Evolutionary conservation across 805 yeast genomes (phyloP), one percentile per base, ranked within the genome.

Genomic region (Kazachstania bromeliacearum): DNA sequence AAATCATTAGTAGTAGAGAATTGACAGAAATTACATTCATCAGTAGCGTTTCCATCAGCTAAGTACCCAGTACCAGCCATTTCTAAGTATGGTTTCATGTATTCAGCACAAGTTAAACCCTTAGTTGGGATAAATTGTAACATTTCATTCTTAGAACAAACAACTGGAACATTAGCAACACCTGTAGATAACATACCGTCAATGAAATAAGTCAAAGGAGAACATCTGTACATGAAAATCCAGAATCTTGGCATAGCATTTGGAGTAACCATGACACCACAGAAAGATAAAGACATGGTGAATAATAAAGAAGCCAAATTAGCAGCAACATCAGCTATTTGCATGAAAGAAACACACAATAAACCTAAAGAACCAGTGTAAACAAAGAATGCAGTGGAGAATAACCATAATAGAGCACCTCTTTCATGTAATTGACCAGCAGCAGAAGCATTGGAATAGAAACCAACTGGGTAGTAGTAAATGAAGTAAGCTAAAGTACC

Each of bases 401-500:
- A 54, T 37, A 71, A 47, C 73, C 75, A 71, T 60, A 66, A 67
- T 35, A 73, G 52, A n/a, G 71, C 79, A 44, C 81, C 82, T 51
- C 82, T 64, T 44, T 67, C 69, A 37, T 66, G 62, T 28, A 66
- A 56, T 38, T 65, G 51, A 31, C 52, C 64, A 36, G 85, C 55
- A 5, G 68, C 63, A 6, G 68, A 55, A 12, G 89, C 85, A 55
- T 80, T 79, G 14, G 50, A 44, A 59, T 77, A 67, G 50, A 80
- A 67, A 20, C 85, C 75, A 56, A 77, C 70, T 15, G 94, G 88
- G 51, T 80, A 85, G 64, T 82, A 85, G 55, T 73, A 77, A 42
- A 71, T 67, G 52, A 76, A 67, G 62, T 63, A 78, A 10, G 71
- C 68, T 18, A 79, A n/a, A 2, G 87, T 78, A 49, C 84, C 85